These are phyloP conservation scores for Rhinocladiella mackenziei DNA, from an alignment of 2,329 filamentous ascomycete genomes.

Conservation along the genomic window DNA sequence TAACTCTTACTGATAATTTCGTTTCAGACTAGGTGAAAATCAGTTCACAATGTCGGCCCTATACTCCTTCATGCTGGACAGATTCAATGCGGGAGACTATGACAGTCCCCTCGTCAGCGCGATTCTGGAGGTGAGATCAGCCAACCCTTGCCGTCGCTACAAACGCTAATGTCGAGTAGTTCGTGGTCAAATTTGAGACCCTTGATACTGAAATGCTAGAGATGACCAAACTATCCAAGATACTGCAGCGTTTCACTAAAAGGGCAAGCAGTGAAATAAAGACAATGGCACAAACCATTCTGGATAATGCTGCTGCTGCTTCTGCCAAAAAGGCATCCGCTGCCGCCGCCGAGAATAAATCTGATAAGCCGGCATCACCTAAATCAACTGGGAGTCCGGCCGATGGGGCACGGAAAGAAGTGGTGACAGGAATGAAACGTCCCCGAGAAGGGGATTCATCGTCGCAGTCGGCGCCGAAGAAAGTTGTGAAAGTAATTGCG, in stretches of 20 bases:
- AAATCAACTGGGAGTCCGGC: slow-evolving; percentile 14
- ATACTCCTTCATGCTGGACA: slow-evolving; percentile 48
- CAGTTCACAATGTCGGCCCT: slow-evolving; percentile 45
- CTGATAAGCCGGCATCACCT: slow-evolving; percentile 36
- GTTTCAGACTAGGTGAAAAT: slow-evolving; percentile 48
- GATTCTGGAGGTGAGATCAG: slow-evolving; percentile 43
- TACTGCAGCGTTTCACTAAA: slow-evolving; percentile 55
- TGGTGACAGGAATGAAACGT: slow-evolving; percentile 15
- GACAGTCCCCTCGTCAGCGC: slow-evolving; percentile 43
- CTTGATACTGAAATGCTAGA: slow-evolving; percentile 56
- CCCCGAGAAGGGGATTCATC: slow-evolving; percentile 18
- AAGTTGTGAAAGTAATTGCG: slow-evolving; percentile 34
- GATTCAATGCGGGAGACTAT: slow-evolving; percentile 46
- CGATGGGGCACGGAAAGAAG: slow-evolving; percentile 14
- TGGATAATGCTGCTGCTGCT: slow-evolving; percentile 46
- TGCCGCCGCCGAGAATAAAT: slow-evolving; percentile 36
- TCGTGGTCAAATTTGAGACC: slow-evolving; percentile 54
- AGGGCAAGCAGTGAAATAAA: slow-evolving; percentile 56
- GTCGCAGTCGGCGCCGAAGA: slow-evolving; percentile 38
- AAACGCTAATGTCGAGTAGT: slow-evolving; percentile 36
- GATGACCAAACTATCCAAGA: slow-evolving; percentile 57
- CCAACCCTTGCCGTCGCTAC: slow-evolving; percentile 1
- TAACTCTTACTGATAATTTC: slow-evolving; percentile 31
- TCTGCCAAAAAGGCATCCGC: slow-evolving; percentile 43
- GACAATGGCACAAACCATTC: slow-evolving; percentile 52